Evolutionary conservation across 2,329 filamentous ascomycete genomes (phyloP), one percentile per base, ranked within the genome.

Genomic region (Exophiala aquamarina): DNA sequence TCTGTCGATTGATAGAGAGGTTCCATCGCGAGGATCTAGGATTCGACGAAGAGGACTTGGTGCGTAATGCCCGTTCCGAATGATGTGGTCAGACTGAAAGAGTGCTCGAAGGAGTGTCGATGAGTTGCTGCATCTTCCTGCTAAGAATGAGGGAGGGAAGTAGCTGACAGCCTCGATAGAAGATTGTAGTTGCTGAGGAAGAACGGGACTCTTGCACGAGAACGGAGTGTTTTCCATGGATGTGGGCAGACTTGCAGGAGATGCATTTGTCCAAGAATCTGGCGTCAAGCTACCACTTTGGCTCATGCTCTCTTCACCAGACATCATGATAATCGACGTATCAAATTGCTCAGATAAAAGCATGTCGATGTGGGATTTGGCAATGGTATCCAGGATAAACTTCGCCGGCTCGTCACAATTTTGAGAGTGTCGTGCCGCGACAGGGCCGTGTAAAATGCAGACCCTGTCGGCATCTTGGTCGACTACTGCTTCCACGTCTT

Each of bases 361-460:
- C 23, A 26, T 26, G 11, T 26, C 23, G 6, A 35, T 35, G n/a
- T 35, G 32, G 9, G n/a, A 14, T 5, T 35, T 6, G 6, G n/a
- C 17, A 21, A 64, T 51, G 6, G 28, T 40, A 40, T 63, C 57
- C 17, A 65, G 55, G 15, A 65, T 62, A 13, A 64, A 52, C 20
- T 59, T 52, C n/a, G 60, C 54, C 0, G 61, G 36, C 47, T 66
- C 57, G 17, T 65, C 55, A 5, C 37, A 21, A 3, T 41, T 39
- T 4, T 44, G 56, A 10, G 50, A 57, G 31, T 62, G 52, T 20
- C 54, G 46, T 0, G 60, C 64, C 2, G 66, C 60, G 1, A 68
- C 64, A 3, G 67, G 67, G 6, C 67, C 64, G 18, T 69, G 66
- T 2, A 70, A 53, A 17, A 70, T 63, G 23, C 61, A 69, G 4